Base-by-base conservation (phyloP, 257 asterid genomes). In the Rubia yunnanensis region DNA sequence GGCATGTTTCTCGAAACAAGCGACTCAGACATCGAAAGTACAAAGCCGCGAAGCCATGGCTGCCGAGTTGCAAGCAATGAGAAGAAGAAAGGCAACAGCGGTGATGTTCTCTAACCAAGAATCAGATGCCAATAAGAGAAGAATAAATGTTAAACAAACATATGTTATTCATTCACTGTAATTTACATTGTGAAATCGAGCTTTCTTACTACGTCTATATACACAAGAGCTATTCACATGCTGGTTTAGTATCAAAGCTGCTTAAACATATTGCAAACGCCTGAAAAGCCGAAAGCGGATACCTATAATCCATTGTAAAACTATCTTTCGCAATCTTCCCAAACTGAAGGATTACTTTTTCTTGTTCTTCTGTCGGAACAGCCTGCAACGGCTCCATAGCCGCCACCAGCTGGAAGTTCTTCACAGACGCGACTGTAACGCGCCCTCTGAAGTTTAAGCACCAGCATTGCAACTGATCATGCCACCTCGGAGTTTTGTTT, bases 401-500 rank as follows among this genome's bases (percentile, higher is more conserved):
- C 15, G 89, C 86, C 46, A 81, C 87, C 24, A 87, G 86, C 81
- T 87, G 92, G 74, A 87, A 87, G 71, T 87, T 87, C 80, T 87
- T 87, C 49, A 87, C 95, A 20, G 95, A 86, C 7, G 95, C 91
- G 44, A 86, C 91, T 0, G 91, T 86, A 15, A 84, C 95, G 5
- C 91, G 84, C 54, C 91, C 91, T 70, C 84, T 75, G 46, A 86
- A 86, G 77, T 86, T 86, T 64, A 86, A 64, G 73, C 91, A 86
- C 91, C 95, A 84, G 67, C 95, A 82, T 49, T 84, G 95, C 65
- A 86, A 75, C 67, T 86, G 88, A 65, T 86, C 88, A 27, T 86
- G 88, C 94, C 94, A 86, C 70, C 91, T 80, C 3, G 95, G 91
- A 58, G 80, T 68, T 61, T 82, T 84, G 75, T 83, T 84, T 77